Percentiles rank a stretch among this genome's conserved stretches.
Evolutionary conservation across 768 basidiomycete species (phyloP).

Genomic region (Chlorophyllum brunneum): DNA sequence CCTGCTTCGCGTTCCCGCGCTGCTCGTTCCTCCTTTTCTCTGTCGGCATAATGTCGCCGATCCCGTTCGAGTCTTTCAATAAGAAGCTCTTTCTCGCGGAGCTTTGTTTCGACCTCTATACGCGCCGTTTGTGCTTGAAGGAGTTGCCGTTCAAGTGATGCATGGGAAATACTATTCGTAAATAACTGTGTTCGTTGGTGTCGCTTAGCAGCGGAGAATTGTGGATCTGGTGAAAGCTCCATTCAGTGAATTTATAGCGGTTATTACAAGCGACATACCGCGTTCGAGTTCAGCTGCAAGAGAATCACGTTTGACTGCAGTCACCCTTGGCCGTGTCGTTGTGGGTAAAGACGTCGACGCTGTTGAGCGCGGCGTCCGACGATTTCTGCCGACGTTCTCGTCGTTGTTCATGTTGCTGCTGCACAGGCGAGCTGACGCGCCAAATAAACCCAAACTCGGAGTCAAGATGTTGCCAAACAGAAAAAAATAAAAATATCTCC

Average conservation of each 20-base stretch:
- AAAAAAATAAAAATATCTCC: no score
- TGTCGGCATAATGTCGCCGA: constrained; percentile 61
- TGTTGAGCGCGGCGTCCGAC: background rate
- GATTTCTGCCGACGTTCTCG: background rate
- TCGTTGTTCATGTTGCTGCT: background rate
- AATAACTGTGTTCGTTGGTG: constrained; percentile 65
- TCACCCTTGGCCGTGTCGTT: constrained; percentile 14
- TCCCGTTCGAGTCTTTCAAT: constrained; percentile 71
- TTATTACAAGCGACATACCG: constrained; percentile 30
- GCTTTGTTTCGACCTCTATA: constrained; percentile 61
- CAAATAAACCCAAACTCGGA: no score
- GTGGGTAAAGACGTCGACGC: background rate
- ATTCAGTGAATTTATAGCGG: background rate
- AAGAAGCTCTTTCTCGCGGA: constrained; percentile 58
- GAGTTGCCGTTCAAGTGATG: constrained; percentile 67
- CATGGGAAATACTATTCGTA: constrained; percentile 55
- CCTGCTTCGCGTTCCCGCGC: constrained; percentile 58
- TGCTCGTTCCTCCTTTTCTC: constrained; percentile 64
- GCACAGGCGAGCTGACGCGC: no score
- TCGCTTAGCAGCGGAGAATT: constrained; percentile 62
- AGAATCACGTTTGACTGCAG: constrained; percentile 56
- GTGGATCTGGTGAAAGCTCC: constrained; percentile 44
- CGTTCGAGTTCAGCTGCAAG: constrained; percentile 65
- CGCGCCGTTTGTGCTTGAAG: constrained; percentile 56
- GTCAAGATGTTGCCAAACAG: no score